phyloP scores from a whole-genome alignment of 1,284 basidiomycete species.

The Austroboletus novae-zelandiae region DNA sequence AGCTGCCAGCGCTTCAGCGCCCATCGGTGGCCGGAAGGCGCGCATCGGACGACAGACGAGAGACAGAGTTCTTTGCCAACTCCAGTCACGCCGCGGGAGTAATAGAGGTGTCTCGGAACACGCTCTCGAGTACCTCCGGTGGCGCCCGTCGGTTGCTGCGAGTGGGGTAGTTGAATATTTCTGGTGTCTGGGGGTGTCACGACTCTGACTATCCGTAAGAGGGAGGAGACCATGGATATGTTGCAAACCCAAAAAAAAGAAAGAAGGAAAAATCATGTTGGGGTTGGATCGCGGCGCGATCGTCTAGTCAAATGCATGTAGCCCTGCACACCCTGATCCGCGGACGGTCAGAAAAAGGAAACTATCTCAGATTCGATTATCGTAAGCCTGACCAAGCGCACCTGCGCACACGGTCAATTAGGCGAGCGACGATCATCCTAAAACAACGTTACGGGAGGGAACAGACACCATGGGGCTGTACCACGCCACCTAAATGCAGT shows the following conservation, averaged over 20 bases:
- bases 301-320: conserved; percentile 2
- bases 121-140: conserved; percentile 9
- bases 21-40: conserved; percentile 16
- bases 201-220: not conserved
- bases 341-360: conserved; percentile 21
- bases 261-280: not conserved
- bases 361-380: conserved; percentile 22
- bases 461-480: not conserved
- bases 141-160: conserved; percentile 5
- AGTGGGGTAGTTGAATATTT: not conserved
- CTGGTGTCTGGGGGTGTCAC: too few relatives aligned
- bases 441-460: not conserved
- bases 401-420: conserved; percentile 15
- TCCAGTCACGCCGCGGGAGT: conserved; percentile 27
- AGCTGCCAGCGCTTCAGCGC: conserved; percentile 6
- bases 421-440: conserved; percentile 25
- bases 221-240: not conserved
- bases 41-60: conserved; percentile 14
- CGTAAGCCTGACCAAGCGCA: not conserved
- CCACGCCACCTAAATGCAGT: too few relatives aligned
- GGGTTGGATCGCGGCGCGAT: not conserved
- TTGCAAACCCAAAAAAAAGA: conserved; percentile 7
- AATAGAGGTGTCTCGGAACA: conserved; percentile 22
- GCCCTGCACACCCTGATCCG: conserved; percentile 21
- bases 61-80: conserved; percentile 22